Evolutionary conservation across 176 grass and related monocot species (phyloP).

Genomic region (Typha latifolia): DNA sequence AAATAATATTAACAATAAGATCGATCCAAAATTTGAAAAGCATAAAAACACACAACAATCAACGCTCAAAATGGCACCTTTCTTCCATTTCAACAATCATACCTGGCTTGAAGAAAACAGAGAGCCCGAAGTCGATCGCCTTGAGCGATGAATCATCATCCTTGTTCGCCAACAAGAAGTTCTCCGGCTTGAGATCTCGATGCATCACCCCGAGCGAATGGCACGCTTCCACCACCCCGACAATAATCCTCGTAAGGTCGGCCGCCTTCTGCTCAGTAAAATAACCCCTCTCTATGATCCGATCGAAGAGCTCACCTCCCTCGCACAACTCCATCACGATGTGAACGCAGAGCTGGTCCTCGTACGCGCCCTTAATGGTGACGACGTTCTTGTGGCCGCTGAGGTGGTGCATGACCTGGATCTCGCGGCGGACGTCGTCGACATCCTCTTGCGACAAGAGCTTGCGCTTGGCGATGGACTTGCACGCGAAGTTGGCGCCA

Average conservation of each 20-base stretch:
- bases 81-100: not conserved
- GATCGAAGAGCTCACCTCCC: conserved; percentile 24
- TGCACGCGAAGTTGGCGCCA: conserved; percentile 27
- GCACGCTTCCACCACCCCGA: conserved; percentile 67
- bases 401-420: conserved; percentile 79
- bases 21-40: too few species aligned
- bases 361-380: conserved; percentile 67
- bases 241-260: conserved; percentile 46
- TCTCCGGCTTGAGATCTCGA: conserved; percentile 71
- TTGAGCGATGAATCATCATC: conserved; percentile 32
- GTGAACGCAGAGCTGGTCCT: conserved; percentile 43
- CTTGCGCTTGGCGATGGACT: conserved; percentile 76
- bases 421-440: conserved; percentile 66
- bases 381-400: conserved; percentile 45
- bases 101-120: conserved; percentile 72
- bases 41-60: too few species aligned
- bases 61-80: too few species aligned
- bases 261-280: conserved; percentile 64
- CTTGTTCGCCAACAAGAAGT: conserved; percentile 31
- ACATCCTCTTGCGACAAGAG: conserved; percentile 46
- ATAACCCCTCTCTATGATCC: conserved; percentile 38
- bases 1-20: too few species aligned
- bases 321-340: conserved; percentile 29
- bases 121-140: conserved; percentile 75
- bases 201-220: conserved; percentile 69